Evolutionary conservation across 345 rosid genomes (phyloP).

Genomic region (Boechera retrofracta): DNA sequence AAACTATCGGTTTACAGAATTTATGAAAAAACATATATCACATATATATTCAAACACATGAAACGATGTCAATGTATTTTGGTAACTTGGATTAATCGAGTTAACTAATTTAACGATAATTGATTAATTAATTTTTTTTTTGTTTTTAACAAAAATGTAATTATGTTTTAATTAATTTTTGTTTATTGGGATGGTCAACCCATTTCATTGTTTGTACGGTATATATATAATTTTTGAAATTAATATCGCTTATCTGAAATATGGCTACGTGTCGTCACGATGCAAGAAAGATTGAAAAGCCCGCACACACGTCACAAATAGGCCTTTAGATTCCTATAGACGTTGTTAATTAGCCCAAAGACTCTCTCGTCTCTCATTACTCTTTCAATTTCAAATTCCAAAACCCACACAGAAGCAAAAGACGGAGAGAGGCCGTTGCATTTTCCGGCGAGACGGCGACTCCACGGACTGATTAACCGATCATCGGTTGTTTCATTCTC

Average conservation of each 20-base stretch:
- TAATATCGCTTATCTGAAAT: neutral
- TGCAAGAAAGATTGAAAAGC: constrained; percentile 11
- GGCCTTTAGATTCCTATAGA: constrained; percentile 14
- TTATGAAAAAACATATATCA: too few relatives aligned
- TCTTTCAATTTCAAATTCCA: constrained; percentile 30
- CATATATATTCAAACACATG: too few relatives aligned
- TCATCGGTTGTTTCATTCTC: neutral
- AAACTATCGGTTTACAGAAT: too few relatives aligned
- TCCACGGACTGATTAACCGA: neutral
- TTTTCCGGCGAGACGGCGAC: constrained; percentile 17
- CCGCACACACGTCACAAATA: neutral
- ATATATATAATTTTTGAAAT: neutral
- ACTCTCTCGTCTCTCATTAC: neutral
- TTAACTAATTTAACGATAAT: too few relatives aligned
- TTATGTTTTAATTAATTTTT: too few relatives aligned
- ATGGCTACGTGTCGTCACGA: constrained; percentile 28
- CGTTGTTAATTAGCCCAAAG: constrained; percentile 14
- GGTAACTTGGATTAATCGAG: too few relatives aligned
- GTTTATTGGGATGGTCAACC: too few relatives aligned
- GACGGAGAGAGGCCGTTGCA: constrained; percentile 16
- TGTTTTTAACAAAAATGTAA: too few relatives aligned
- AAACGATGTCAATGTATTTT: too few relatives aligned
- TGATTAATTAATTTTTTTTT: too few relatives aligned
- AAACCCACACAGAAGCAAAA: neutral
- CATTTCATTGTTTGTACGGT: too few relatives aligned